A percentile compares a stretch with the other conserved stretches of the same genome.
These are phyloP conservation scores for Adansonia rubrostipa DNA, from an alignment of 441 rosid genomes.

Conservation along the genomic window DNA sequence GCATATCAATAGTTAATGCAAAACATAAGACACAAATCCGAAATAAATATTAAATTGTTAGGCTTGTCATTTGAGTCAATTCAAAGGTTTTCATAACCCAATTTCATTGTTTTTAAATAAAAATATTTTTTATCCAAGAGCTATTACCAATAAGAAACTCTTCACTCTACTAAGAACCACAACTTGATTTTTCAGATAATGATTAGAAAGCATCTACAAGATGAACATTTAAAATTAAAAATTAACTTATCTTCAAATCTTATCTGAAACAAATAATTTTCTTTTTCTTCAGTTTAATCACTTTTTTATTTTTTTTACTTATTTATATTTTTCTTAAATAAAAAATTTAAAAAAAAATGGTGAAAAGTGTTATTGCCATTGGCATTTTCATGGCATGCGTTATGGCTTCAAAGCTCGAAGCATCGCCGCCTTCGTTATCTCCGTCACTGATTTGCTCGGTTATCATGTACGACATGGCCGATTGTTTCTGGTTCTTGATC, in stretches of 20 bases:
- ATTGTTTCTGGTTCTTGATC: constrained; percentile 37
- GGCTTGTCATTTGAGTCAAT: too few species aligned
- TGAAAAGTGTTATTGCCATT: background rate
- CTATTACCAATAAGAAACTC: too few species aligned
- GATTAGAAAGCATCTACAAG: background rate
- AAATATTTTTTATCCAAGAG: background rate
- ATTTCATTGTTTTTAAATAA: too few species aligned
- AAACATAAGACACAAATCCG: too few species aligned
- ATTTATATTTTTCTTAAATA: background rate
- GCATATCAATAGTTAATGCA: too few species aligned
- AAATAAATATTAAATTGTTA: too few species aligned
- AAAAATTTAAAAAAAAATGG: background rate
- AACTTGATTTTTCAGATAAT: background rate
- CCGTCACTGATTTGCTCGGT: constrained; percentile 20
- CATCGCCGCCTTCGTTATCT: background rate
- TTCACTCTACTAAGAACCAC: too few species aligned
- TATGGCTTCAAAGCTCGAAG: background rate
- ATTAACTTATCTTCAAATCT: background rate
- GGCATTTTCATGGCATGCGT: background rate
- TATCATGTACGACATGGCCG: constrained; percentile 37
- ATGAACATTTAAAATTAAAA: background rate
- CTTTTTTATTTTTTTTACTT: background rate
- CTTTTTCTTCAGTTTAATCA: background rate
- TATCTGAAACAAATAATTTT: background rate
- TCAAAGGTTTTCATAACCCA: too few species aligned